Evolutionary conservation across 2,329 filamentous ascomycete genomes (phyloP), one percentile per base, ranked within the genome.

Genomic region (Fusarium phyllophilum): DNA sequence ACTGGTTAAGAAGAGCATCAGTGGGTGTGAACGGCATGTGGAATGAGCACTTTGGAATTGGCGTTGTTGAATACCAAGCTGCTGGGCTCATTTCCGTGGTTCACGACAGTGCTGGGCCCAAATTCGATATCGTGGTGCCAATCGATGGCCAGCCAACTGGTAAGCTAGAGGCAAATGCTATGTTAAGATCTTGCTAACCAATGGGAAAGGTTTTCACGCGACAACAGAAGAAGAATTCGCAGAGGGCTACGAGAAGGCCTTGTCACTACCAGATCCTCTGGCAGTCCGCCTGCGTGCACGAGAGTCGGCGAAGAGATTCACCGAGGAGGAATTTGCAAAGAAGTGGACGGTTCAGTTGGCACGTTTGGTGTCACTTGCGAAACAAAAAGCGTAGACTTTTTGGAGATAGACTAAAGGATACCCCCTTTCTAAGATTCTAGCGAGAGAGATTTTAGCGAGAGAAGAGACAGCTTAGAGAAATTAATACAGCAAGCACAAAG

Each of bases 31-130:
- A 99, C 78, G 94, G 93, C 79, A 99, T 99, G 96, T 99, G 96
- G 96, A 98, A 98, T 81, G 96, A 99, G 84, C 96, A 99, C 82
- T 99, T 99, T 81, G 96, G 96, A 29, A 99, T 99, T 67, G 96
- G 96, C 3, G 95, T 98, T 22, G 96, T 99, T 45, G 96, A 99
- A 85, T 99, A 98, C 80, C 95, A 98, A 81, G 96, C 96, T 8
- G 96, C 96, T 0, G 96, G 96, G 3, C 86, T 99, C 66, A 95
- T 99, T 65, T 91, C 93, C 10, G 95, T 99, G 0, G 96, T 98
- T 14, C 96, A 99, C 78, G 88, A 98, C 82, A 96, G 93, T 57
- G 96, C 96, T 14, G 96, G 96, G 0, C 96, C 96, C 5, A 97
- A 96, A 83, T 84, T 94, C 71, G 96, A 99, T 80, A 99, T 99